Percentiles rank a stretch among this genome's conserved stretches.
These are phyloP conservation scores for Hortaea sp. DNA, from an alignment of 2,329 filamentous ascomycete species.

Conservation along the genomic window DNA sequence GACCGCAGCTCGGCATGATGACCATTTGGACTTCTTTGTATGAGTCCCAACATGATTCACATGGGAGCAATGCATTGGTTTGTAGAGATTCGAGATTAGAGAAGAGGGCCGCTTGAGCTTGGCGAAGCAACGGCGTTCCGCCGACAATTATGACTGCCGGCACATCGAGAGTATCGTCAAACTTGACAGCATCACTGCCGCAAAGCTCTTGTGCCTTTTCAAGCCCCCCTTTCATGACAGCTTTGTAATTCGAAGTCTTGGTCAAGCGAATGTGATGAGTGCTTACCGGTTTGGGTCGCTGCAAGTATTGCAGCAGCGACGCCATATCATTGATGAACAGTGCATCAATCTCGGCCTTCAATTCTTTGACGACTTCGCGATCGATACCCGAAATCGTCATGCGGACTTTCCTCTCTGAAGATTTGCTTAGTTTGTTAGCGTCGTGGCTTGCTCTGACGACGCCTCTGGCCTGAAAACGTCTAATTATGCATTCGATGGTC, in stretches of 20 bases:
- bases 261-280: conserved; percentile 6
- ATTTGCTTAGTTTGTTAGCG: too few relatives aligned
- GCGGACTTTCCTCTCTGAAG: not conserved
- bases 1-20: conserved; percentile 1
- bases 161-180: conserved; percentile 2
- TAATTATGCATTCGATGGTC: too few relatives aligned
- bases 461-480: too few relatives aligned
- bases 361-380: not conserved
- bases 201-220: not conserved
- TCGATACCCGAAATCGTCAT: not conserved
- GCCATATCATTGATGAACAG: not conserved
- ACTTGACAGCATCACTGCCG: not conserved
- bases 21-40: conserved; percentile 1
- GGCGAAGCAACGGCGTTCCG: not conserved
- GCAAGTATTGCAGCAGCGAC: not conserved
- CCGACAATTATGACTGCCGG: conserved; percentile 2
- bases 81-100: too few relatives aligned
- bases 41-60: not conserved
- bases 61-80: too few relatives aligned
- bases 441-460: too few relatives aligned
- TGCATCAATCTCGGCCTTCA: conserved; percentile 1
- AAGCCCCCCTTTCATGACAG: not conserved
- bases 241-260: conserved; percentile 1
- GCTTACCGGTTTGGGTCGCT: not conserved
- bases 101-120: too few relatives aligned